Conservation (phyloP, 2,329 filamentous ascomycete genomes). For the Claviceps pazoutovae region DNA sequence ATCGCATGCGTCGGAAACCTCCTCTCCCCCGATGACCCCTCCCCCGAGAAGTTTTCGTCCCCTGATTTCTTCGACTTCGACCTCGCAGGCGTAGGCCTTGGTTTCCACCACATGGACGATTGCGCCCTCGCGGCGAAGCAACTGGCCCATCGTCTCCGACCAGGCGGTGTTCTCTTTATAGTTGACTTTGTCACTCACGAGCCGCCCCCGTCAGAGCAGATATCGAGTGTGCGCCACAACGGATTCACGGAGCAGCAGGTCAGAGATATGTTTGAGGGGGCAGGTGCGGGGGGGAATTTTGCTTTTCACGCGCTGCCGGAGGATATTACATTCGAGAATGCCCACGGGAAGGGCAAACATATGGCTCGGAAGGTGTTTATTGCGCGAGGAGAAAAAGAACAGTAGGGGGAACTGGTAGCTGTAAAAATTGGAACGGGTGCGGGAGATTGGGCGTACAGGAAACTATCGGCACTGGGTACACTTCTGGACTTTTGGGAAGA, state of each 20-base stretch:
- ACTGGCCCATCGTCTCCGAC: conserved; percentile 46
- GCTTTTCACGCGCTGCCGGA: conserved; percentile 38
- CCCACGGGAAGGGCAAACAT: conserved; percentile 18
- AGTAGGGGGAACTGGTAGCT: not conserved
- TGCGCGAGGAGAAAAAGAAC: conserved; percentile 12
- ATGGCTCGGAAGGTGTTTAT: conserved; percentile 26
- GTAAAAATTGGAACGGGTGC: too few relatives aligned
- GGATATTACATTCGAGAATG: conserved; percentile 29
- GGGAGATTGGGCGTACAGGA: too few relatives aligned
- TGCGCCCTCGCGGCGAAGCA: conserved; percentile 43
- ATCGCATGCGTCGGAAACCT: conserved; percentile 45
- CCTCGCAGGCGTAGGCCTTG: conserved; percentile 46
- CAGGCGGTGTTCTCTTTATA: conserved; percentile 53
- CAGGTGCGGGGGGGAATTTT: conserved; percentile 45
- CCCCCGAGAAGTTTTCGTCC: conserved; percentile 41
- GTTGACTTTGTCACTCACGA: conserved; percentile 50
- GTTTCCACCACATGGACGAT: conserved; percentile 55
- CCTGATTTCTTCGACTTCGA: conserved; percentile 58
- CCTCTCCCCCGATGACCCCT: conserved; percentile 27
- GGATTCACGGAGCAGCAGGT: conserved; percentile 52
- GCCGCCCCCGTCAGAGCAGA: conserved; percentile 15
- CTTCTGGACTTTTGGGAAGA: too few relatives aligned
- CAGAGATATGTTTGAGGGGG: conserved; percentile 45
- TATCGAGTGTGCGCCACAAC: conserved; percentile 45
- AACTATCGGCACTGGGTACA: too few relatives aligned